Base-by-base conservation (phyloP, 1,284 basidiomycete genomes). In the Ceratobasidium sp. region DNA sequence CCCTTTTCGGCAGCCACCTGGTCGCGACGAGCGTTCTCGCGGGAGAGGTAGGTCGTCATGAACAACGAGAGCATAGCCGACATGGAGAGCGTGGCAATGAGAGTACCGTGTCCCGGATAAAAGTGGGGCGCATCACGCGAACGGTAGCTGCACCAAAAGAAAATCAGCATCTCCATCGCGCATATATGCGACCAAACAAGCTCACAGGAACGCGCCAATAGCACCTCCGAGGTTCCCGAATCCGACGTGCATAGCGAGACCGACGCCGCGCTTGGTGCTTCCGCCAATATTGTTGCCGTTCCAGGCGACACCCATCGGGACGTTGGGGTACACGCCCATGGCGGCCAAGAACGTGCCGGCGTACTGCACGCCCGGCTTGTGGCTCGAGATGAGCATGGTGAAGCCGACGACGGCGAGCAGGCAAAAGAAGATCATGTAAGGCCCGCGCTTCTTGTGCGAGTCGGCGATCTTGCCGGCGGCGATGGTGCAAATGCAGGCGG, bases 281-380 rank as follows among this genome's bases (percentile, higher is more conserved):
- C 81, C 81, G 51, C 81, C 81, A 31, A 76, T 75, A 78, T 81
- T 83, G 78, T 82, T 82, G 49, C 78, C 76, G 31, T 78, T 79
- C 81, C 80, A 83, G 1, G 80, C 79, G 68, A 81, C 78, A 76
- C 80, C 78, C 62, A 82, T 69, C 39, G 81, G 81, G 61, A 83
- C 79, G 16, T 81, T 78, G 48, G 81, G 80, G 79, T 82, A 82
- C 37, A 80, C 77, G 41, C 82, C 82, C 24, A 77, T 68, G 34
- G 81, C 81, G 51, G 80, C 80, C 22, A 83, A 75, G 80, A 82
- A 82, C 53, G 82, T 78, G 14, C 79, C 82, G 43, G 77, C 75
- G 77, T 81, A 82, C 75, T 80, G 77, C 68, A 81, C 77, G 14
- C 69, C 76, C 61, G 74, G 74, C 75, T 77, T 79, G 19, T 75